Evolutionary conservation across 345 rosid species (phyloP).

Genomic region (Heritiera fomes): DNA sequence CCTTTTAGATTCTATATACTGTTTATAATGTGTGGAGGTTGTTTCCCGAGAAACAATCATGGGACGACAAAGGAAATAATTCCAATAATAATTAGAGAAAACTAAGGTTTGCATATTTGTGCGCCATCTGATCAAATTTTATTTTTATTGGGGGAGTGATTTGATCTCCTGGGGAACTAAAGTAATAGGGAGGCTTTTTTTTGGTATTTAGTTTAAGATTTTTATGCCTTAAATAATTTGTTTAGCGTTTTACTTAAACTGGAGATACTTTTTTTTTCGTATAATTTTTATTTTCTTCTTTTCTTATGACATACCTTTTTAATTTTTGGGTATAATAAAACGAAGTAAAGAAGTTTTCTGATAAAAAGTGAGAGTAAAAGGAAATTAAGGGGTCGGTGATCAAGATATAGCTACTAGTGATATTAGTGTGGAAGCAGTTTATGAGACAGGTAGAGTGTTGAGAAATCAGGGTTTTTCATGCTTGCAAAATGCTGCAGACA

Average conservation of each 20-base stretch:
- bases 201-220: not conserved
- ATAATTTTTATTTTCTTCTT: not conserved
- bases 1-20: not conserved
- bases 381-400: not conserved
- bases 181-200: not conserved
- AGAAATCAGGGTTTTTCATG: not conserved
- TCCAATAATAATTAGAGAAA: not conserved
- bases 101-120: not conserved
- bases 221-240: not conserved
- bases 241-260: not conserved
- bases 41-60: not conserved
- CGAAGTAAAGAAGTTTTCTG: not conserved
- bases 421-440: not conserved
- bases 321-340: not conserved
- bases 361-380: not conserved
- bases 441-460: not conserved
- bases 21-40: not conserved
- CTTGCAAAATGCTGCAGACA: not conserved
- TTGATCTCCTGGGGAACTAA: conserved; percentile 9
- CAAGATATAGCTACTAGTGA: not conserved
- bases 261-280: not conserved
- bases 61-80: not conserved
- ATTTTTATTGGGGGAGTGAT: not conserved
- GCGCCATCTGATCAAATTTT: not conserved
- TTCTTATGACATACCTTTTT: not conserved